Evolutionary conservation across 768 basidiomycete genomes (phyloP).

Genomic region (Tephrocybe sp.): DNA sequence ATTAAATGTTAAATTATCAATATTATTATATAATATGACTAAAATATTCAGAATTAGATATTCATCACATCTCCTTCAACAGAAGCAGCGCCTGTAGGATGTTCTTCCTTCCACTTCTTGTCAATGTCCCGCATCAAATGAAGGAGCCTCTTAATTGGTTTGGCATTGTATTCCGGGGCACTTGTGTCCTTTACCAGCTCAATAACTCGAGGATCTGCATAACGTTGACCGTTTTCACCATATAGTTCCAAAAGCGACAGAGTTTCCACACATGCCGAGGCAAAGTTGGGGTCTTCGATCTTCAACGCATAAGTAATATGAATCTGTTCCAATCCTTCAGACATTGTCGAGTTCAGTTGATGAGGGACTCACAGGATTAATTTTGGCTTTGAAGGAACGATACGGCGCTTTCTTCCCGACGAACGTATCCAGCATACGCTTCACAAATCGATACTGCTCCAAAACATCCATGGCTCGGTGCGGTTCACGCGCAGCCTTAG

Average conservation of each 20-base stretch:
- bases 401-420: conserved; percentile 41
- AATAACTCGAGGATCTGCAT: conserved; percentile 46
- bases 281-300: conserved; percentile 38
- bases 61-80: not conserved
- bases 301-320: conserved; percentile 55
- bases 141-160: conserved; percentile 46
- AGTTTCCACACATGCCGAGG: conserved; percentile 47
- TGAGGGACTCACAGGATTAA: conserved; percentile 41
- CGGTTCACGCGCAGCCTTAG: conserved; percentile 29
- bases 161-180: conserved; percentile 37
- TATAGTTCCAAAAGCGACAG: conserved; percentile 50
- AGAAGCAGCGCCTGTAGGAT: conserved; percentile 13
- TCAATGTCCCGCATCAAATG: conserved; percentile 48
- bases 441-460: conserved; percentile 51
- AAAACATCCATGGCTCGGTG: conserved; percentile 39
- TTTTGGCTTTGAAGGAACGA: conserved; percentile 26
- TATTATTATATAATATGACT: not conserved
- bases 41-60: not conserved
- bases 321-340: conserved; percentile 26
- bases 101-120: conserved; percentile 35
- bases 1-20: too few relatives aligned
- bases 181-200: conserved; percentile 48
- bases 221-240: conserved; percentile 50
- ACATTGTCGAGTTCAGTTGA: not conserved
- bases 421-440: conserved; percentile 44